phyloP scores from a whole-genome alignment of 73 alveolate genomes.

The Paraurostyla sp. region DNA sequence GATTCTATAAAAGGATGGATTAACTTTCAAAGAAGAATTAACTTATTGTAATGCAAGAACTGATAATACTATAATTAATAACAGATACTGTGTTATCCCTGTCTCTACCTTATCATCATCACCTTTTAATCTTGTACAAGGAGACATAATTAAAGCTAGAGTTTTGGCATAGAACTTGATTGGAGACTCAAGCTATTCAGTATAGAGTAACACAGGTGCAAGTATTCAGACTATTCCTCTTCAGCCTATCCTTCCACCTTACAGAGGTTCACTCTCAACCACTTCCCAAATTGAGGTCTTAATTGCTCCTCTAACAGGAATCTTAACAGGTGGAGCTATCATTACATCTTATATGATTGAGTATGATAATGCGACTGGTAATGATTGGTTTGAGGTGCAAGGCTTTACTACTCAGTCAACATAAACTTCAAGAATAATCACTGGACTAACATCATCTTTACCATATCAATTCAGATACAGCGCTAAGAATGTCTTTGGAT shows the following conservation, averaged over 20 bases:
- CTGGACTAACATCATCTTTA: not conserved
- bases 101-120: not conserved
- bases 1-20: not conserved
- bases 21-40: conserved; percentile 30
- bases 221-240: conserved; percentile 17
- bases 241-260: conserved; percentile 44
- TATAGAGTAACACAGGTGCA: conserved; percentile 44
- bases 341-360: conserved; percentile 46
- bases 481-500: conserved; percentile 54
- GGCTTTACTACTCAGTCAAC: conserved; percentile 28
- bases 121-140: conserved; percentile 47
- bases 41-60: conserved; percentile 54
- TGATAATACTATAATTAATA: not conserved
- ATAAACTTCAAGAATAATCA: not conserved
- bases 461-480: conserved; percentile 52
- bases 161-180: conserved; percentile 39
- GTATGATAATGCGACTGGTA: conserved; percentile 24
- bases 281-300: conserved; percentile 26
- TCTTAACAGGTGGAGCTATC: conserved; percentile 60
- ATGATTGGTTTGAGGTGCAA: conserved; percentile 17
- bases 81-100: conserved; percentile 35
- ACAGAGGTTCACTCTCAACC: conserved; percentile 46
- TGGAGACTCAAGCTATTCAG: conserved; percentile 37
- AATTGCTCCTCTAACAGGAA: conserved; percentile 25
- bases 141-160: conserved; percentile 26